A percentile compares a stretch with the other conserved stretches of the same genome.
Conservation (phyloP, 208 protist species). For the Kentomonas sorsogonicus region DNA sequence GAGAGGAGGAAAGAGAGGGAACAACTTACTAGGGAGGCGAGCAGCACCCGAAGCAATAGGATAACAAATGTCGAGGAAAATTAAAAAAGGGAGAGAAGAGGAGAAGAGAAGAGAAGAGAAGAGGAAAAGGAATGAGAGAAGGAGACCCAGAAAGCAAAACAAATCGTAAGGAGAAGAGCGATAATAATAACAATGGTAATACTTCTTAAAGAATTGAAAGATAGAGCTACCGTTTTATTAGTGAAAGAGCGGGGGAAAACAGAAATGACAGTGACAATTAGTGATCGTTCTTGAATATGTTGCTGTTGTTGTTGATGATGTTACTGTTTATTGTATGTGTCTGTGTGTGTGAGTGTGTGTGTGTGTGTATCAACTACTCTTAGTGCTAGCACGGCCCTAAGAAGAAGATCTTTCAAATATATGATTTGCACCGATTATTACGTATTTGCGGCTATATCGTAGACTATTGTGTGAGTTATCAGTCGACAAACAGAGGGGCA, state of each 20-base stretch:
- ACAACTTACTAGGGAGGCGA: not conserved
- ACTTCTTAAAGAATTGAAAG: not conserved
- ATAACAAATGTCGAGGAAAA: not conserved
- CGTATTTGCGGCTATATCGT: not conserved
- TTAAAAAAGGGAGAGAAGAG: slow-evolving; percentile 2
- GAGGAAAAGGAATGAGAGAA: slow-evolving; percentile 8
- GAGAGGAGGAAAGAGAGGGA: not conserved
- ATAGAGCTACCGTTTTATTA: not conserved
- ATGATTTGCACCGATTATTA: not conserved
- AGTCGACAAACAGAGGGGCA: not conserved
- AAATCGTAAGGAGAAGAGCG: not conserved
- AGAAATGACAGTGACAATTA: not conserved
- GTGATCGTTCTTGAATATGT: not conserved
- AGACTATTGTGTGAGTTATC: not conserved
- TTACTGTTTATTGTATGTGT: not conserved
- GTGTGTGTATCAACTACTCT: not conserved
- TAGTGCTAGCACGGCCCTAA: not conserved
- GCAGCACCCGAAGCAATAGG: slow-evolving; percentile 4
- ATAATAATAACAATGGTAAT: not conserved
- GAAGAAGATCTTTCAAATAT: not conserved
- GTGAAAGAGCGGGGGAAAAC: not conserved
- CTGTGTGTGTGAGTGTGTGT: not conserved
- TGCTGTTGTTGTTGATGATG: not conserved
- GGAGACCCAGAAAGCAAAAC: not conserved
- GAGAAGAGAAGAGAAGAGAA: slow-evolving; percentile 7